Conservation (phyloP, 202 grass and related monocot genomes). For the Panicum virgatum region DNA sequence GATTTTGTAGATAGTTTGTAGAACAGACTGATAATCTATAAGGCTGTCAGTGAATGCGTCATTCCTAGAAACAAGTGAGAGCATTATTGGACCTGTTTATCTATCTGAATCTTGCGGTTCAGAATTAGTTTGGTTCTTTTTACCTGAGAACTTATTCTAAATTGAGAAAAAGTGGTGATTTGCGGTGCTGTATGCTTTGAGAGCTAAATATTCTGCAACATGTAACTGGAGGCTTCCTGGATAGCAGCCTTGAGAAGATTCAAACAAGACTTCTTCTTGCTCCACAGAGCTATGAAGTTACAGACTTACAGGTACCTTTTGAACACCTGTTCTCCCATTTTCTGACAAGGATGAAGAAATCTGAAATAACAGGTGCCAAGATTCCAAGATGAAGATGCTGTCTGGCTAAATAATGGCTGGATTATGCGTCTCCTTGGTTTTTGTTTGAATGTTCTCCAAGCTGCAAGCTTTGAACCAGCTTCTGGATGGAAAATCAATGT, state of each 20-base stretch:
- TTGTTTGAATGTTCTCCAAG: not conserved
- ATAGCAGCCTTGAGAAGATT: too few relatives aligned
- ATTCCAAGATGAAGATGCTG: not conserved
- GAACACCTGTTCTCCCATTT: not conserved
- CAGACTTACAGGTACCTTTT: not conserved
- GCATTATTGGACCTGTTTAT: not conserved
- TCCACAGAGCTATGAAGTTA: not conserved
- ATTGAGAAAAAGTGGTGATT: not conserved
- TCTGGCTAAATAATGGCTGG: not conserved
- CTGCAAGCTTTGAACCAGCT: not conserved
- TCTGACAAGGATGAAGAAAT: not conserved
- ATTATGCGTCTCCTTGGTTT: conserved; percentile 6
- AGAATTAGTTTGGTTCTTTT: not conserved
- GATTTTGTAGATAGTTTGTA: conserved; percentile 4
- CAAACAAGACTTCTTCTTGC: too few relatives aligned
- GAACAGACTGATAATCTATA: not conserved
- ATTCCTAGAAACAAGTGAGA: not conserved
- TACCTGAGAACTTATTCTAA: not conserved
- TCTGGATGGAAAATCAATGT: not conserved
- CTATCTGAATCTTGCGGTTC: not conserved
- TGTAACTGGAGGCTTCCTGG: not conserved
- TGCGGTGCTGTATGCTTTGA: not conserved
- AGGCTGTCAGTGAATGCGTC: not conserved
- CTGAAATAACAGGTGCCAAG: not conserved
- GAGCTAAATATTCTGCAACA: not conserved